Evolutionary conservation across 2,329 filamentous ascomycete genomes (phyloP).

Genomic region (Botrytis aclada): DNA sequence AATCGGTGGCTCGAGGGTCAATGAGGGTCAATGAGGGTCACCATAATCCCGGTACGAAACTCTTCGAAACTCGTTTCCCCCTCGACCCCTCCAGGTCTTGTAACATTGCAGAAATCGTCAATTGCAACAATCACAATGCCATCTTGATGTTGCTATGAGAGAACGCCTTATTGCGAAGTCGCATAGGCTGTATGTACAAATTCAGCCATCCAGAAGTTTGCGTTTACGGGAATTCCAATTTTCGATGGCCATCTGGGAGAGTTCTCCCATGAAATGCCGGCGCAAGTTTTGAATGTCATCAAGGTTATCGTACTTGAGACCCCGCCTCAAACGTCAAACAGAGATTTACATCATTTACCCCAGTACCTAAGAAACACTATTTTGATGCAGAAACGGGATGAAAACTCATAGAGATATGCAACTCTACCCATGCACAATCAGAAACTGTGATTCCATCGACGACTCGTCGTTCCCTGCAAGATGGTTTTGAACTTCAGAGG

Average conservation of each 20-base stretch:
- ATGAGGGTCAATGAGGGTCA: slow-evolving; percentile 14
- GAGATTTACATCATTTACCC: slow-evolving; percentile 30
- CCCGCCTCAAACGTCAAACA: slow-evolving; percentile 32
- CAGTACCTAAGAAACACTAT: slow-evolving; percentile 35
- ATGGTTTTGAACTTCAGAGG: slow-evolving; percentile 9
- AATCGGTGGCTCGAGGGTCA: slow-evolving; percentile 15
- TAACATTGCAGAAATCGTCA: slow-evolving; percentile 22
- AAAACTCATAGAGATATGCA: slow-evolving; percentile 35
- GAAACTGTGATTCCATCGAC: slow-evolving; percentile 37
- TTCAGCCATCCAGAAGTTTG: background rate
- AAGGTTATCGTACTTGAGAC: slow-evolving; percentile 20
- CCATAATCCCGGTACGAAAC: slow-evolving; percentile 16
- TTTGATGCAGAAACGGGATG: slow-evolving; percentile 36
- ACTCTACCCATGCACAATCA: slow-evolving; percentile 38
- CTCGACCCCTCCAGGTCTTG: slow-evolving; percentile 11
- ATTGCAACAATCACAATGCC: slow-evolving; percentile 13
- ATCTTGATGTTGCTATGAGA: background rate
- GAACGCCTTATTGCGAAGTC: background rate
- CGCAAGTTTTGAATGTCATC: background rate
- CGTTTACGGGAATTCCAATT: background rate
- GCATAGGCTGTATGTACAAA: background rate
- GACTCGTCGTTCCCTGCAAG: slow-evolving; percentile 21
- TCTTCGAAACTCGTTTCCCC: slow-evolving; percentile 21
- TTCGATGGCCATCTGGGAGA: background rate
- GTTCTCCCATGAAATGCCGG: background rate